Base-by-base conservation (phyloP, 2,329 filamentous ascomycete species). In the Neonectria neomacrospora region DNA sequence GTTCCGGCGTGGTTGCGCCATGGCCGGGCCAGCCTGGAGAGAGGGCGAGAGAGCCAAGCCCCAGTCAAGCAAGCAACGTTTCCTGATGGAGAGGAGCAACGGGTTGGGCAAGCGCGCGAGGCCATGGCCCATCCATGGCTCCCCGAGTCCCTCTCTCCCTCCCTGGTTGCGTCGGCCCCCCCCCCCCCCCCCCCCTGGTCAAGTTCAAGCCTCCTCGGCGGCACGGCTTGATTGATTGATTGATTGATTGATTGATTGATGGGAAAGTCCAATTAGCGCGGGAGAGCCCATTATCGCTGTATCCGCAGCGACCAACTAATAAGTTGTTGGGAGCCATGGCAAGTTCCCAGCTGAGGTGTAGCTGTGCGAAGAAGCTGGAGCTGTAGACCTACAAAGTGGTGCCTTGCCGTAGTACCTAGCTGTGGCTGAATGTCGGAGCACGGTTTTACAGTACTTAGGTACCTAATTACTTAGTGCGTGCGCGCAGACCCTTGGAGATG, bases 1-100 rank as follows among this genome's bases (percentile, higher is more conserved):
- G 68, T 65, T 61, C 56, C 54, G 66, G 65, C 68, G 60, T 69
- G 67, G 62, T 66, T 66, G 67, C 63, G 58, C 54, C 57, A 22
- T 32, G n/a, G 41, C 22, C 34, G 34, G 34, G 6, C 12, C 32
- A 6, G 32, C 28, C 28, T 32, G 6, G 14, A 16, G 14, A 37
- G 34, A n/a, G 34, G 23, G 23, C 23, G 23, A 26, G 23, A 3
- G 32, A 37, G 34, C 34, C 34, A 37, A 8, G 34, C 34, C 34
- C 34, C 16, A 37, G 34, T 37, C 34, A 7, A 37, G 34, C 34
- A 37, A 37, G 62, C 62, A 64, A 64, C 58, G 58, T 64, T 64
- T 58, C 39, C 34, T 61, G 55, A 54, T 57, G 59, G 58, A 53
- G 28, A 22, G 42, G 20, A 8, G 16, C n/a, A 61, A 67, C 45